These are phyloP conservation scores for Pleurotus ostreatus DNA, from an alignment of 768 basidiomycete genomes.

Conservation along the genomic window DNA sequence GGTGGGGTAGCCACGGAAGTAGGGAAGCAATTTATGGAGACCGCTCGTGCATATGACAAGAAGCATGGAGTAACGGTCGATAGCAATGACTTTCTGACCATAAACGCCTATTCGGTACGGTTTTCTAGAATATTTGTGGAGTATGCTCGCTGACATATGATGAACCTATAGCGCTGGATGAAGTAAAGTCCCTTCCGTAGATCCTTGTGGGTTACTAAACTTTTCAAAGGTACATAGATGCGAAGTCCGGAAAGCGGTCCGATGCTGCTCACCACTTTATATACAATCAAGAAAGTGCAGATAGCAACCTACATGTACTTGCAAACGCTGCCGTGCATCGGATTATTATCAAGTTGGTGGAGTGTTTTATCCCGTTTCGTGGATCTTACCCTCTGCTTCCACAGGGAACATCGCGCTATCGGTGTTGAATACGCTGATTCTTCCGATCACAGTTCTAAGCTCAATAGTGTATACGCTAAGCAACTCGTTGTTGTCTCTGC, in stretches of 20 bases:
- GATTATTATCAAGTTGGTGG: conserved; percentile 39
- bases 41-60: conserved; percentile 30
- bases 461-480: conserved; percentile 28
- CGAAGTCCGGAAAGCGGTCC: conserved; percentile 47
- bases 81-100: conserved; percentile 5
- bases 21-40: conserved; percentile 33
- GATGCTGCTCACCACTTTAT: conserved; percentile 51
- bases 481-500: conserved; percentile 46
- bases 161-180: conserved; percentile 41
- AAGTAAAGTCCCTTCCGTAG: conserved; percentile 31
- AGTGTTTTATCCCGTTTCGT: neutral
- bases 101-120: neutral
- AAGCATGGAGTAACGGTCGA: conserved; percentile 30
- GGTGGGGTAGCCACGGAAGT: conserved; percentile 28
- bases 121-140: neutral
- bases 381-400: neutral
- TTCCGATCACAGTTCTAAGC: conserved; percentile 18
- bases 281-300: conserved; percentile 37
- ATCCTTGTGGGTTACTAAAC: neutral
- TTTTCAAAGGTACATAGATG: conserved; percentile 48
- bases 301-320: conserved; percentile 38
- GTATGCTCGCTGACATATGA: neutral
- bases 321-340: conserved; percentile 40
- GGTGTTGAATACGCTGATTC: conserved; percentile 51
- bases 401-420: conserved; percentile 35